phyloP scores from a whole-genome alignment of 169 alveolate species.

The Eimeria mitis region DNA sequence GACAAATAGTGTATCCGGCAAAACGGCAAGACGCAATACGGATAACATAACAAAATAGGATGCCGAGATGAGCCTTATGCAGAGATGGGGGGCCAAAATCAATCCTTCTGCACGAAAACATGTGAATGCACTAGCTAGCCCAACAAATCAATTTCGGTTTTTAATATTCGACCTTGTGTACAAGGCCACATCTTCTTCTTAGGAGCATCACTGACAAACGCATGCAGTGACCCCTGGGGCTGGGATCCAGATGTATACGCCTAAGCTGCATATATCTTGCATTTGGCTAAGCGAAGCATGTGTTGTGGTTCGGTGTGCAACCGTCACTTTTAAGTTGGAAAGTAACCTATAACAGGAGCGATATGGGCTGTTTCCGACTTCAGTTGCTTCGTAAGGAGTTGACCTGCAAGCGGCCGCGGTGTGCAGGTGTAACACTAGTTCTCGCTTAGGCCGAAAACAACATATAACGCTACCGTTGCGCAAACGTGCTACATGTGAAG shows the following conservation, averaged over 20 bases:
- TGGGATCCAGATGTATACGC: slow-evolving; percentile 6
- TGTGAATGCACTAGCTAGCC: neutral
- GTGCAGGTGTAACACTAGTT: no score
- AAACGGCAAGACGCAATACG: neutral
- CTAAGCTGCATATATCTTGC: neutral
- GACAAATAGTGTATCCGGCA: neutral
- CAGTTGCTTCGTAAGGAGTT: no score
- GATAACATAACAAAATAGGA: neutral
- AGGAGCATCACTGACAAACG: neutral
- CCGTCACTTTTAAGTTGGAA: no score
- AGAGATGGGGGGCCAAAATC: neutral
- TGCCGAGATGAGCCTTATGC: neutral
- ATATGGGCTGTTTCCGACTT: no score
- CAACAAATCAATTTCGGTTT: neutral
- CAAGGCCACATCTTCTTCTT: neutral
- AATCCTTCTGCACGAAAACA: neutral
- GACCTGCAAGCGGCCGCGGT: no score
- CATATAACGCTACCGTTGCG: no score
- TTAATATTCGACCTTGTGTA: neutral
- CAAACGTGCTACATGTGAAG: no score
- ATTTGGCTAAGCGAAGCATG: neutral
- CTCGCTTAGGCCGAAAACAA: no score
- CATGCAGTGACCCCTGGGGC: slow-evolving; percentile 27
- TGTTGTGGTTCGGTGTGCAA: no score
- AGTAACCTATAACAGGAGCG: no score